These are phyloP conservation scores for Nematodospora valgi DNA, from an alignment of 805 yeast genomes.

Conservation along the genomic window DNA sequence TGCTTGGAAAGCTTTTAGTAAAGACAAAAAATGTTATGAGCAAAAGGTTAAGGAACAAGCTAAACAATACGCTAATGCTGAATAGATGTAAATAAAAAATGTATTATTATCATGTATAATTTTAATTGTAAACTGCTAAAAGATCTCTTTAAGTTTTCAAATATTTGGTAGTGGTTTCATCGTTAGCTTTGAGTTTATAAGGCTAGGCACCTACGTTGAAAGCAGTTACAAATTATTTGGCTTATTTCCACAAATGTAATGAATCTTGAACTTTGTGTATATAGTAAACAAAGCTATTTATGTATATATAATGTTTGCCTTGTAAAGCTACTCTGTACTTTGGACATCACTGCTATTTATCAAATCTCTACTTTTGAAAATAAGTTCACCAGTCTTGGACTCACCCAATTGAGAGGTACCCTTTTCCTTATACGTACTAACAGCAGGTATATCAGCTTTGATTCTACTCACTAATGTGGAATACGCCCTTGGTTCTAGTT, in stretches of 20 bases:
- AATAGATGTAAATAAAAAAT: background rate
- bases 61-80: conserved; percentile 49
- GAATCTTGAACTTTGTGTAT: background rate
- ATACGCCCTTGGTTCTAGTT: conserved; percentile 93
- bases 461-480: conserved; percentile 84
- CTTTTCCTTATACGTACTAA: conserved; percentile 91
- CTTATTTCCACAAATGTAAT: too few relatives aligned
- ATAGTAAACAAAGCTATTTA: background rate
- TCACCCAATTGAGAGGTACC: conserved; percentile 75
- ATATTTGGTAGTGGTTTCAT: background rate
- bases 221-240: too few relatives aligned
- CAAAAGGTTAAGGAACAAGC: conserved; percentile 81
- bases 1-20: conserved; percentile 84
- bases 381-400: conserved; percentile 30
- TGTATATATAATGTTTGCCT: background rate
- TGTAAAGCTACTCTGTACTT: background rate
- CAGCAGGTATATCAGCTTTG: conserved; percentile 97
- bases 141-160: background rate
- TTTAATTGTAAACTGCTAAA: background rate
- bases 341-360: conserved; percentile 33
- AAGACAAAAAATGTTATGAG: conserved; percentile 66
- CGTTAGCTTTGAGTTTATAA: too few relatives aligned
- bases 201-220: too few relatives aligned
- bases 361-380: conserved; percentile 47
- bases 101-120: background rate